These are phyloP conservation scores for Oryza meyeriana DNA, from an alignment of 176 grass and related monocot genomes.

Conservation along the genomic window DNA sequence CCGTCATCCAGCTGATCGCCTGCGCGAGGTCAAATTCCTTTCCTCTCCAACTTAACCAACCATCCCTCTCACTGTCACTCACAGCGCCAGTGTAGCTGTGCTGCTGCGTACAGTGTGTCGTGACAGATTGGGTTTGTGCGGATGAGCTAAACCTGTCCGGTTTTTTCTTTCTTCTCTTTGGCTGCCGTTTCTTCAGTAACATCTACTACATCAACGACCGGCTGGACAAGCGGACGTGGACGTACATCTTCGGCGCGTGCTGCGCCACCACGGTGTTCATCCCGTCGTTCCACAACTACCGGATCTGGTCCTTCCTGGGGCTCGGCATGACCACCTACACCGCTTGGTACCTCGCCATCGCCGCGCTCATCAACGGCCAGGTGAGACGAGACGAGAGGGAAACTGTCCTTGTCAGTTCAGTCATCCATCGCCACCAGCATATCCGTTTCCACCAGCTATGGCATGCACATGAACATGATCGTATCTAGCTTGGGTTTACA, in stretches of 20 bases:
- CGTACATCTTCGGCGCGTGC: constrained; percentile 87
- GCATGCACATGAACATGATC: neutral
- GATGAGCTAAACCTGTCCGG: neutral
- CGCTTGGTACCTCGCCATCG: constrained; percentile 80
- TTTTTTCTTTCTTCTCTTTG: too few relatives aligned
- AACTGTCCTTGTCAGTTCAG: neutral
- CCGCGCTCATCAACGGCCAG: constrained; percentile 66
- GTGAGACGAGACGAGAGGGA: constrained; percentile 11
- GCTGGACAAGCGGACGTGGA: constrained; percentile 87
- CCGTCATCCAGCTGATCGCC: constrained; percentile 75
- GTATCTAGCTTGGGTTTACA: neutral
- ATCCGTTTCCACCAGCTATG: neutral
- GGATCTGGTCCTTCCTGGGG: constrained; percentile 91
- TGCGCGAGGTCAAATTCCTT: constrained; percentile 49
- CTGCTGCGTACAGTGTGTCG: neutral
- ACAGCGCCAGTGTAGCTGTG: neutral
- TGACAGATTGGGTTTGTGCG: neutral
- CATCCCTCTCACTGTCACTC: neutral
- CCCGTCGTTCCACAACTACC: constrained; percentile 91
- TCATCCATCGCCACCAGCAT: neutral
- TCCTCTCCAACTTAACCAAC: neutral
- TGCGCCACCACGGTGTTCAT: constrained; percentile 87
- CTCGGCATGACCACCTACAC: constrained; percentile 91
- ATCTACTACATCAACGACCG: constrained; percentile 93
- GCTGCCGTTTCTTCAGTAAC: constrained; percentile 28